phyloP scores from a whole-genome alignment of 2,329 filamentous ascomycete species.

The Truncatella angustata region DNA sequence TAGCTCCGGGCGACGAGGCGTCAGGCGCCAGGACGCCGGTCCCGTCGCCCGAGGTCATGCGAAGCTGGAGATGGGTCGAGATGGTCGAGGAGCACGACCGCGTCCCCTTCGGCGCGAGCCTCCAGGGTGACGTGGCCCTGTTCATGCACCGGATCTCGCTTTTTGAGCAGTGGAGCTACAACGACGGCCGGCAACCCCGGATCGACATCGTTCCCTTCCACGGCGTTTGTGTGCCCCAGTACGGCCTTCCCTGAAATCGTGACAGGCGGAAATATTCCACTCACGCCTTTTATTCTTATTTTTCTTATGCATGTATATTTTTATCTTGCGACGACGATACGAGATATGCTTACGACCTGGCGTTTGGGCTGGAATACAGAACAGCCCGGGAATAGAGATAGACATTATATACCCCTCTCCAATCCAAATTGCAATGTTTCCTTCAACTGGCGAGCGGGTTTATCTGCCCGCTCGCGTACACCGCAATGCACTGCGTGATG shows the following conservation, averaged over 20 bases:
- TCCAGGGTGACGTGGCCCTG: background rate
- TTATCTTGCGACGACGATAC: background rate
- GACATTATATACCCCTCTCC: too few species aligned
- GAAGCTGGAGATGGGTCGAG: background rate
- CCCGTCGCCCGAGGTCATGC: background rate
- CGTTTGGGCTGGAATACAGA: too few species aligned
- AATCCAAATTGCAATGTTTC: too few species aligned
- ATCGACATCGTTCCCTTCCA: slow-evolving; percentile 7
- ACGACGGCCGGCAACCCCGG: background rate
- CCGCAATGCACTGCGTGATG: too few species aligned
- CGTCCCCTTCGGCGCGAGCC: background rate
- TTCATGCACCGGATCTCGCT: slow-evolving; percentile 7
- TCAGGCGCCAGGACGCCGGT: background rate
- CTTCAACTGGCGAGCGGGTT: too few species aligned
- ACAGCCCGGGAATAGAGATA: too few species aligned
- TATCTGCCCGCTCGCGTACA: too few species aligned
- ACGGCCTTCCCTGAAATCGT: slow-evolving; percentile 5
- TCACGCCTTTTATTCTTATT: too few species aligned
- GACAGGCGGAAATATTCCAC: background rate
- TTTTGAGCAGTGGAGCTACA: background rate
- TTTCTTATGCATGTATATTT: too few species aligned
- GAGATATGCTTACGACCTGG: too few species aligned
- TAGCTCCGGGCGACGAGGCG: background rate
- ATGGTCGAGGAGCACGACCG: slow-evolving; percentile 1
- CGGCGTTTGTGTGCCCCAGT: slow-evolving; percentile 10